Evolutionary conservation across 495 filamentous ascomycete genomes (phyloP), one percentile per base, ranked within the genome.

Genomic region (Coniosporium apollinis): DNA sequence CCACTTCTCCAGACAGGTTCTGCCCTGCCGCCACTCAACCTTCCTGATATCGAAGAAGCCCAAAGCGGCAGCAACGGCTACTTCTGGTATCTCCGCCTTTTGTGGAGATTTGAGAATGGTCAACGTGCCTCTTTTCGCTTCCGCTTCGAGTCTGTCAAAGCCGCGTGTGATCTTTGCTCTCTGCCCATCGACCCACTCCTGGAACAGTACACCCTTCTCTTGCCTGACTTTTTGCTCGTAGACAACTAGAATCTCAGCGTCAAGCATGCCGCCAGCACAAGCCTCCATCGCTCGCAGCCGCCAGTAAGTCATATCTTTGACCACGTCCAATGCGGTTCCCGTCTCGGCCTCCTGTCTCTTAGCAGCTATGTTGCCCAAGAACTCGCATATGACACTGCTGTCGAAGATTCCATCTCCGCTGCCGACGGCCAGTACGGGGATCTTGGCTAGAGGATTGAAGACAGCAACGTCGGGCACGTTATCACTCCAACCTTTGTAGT

Each of bases 101-200:
- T 20, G 20, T 24, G 16, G 24, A 38, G 16, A 37, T 21, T 3
- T 15, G 3, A 41, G 32, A 21, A 38, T n/a, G 15, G 16, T 16
- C 4, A 33, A 19, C 8, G 30, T 20, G 2, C 37, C 28, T 19
- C 14, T 19, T 18, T 21, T 18, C 1, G 30, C 42, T 6, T 37
- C 42, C 19, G 18, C 19, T 22, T 45, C 42, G 3, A 45, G 28
- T 34, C 33, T 7, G 38, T 45, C 42, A 1, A 45, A 28, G 22
- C 19, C 36, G 2, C 42, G 32, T n/a, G 19, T 18, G 3, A 45
- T 45, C 18, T 45, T 45, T 19, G 18, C 13, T 21, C 37, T 35
- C 30, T 45, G 42, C 5, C 42, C 42, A 13, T 31, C 20, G 16
- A 45, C 38, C 42, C 42, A 45, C 13, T 25, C 26, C 8, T 41